A percentile compares a stretch with the other conserved stretches of the same genome.
Evolutionary conservation across 2,329 filamentous ascomycete species (phyloP).

Genomic region (Bipolaris cookei): DNA sequence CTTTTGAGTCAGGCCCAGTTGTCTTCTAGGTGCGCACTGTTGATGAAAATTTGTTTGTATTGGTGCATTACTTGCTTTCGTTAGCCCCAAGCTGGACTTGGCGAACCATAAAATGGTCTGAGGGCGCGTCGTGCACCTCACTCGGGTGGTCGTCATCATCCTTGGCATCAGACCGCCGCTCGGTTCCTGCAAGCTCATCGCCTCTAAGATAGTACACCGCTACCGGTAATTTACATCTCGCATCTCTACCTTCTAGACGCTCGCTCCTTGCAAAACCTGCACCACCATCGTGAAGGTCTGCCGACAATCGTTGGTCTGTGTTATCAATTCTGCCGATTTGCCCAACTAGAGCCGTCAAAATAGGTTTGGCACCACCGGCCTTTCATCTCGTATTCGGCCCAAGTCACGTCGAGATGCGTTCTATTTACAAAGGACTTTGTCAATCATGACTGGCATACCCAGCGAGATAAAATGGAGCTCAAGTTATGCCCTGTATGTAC

Average conservation of each 20-base stretch:
- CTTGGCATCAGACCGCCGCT: constrained; percentile 2
- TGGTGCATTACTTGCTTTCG: constrained; percentile 4
- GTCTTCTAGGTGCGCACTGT: background rate
- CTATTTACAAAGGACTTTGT: constrained; percentile 5
- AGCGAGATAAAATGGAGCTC: constrained; percentile 16
- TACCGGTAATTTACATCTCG: background rate
- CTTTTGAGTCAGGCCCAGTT: constrained; percentile 1
- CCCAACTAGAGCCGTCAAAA: constrained; percentile 23
- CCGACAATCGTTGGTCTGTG: constrained; percentile 8
- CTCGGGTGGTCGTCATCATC: constrained; percentile 12
- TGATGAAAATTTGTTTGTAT: background rate
- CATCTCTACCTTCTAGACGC: background rate
- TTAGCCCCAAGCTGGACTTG: constrained; percentile 20
- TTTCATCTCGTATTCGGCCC: constrained; percentile 8
- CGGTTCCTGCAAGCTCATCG: background rate
- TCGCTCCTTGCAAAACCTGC: background rate
- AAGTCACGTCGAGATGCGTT: constrained; percentile 7
- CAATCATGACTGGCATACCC: constrained; percentile 16
- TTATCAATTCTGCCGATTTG: constrained; percentile 5
- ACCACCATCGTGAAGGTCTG: background rate
- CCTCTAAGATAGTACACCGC: background rate
- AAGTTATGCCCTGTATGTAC: background rate
- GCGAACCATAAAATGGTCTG: constrained; percentile 16
- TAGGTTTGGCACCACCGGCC: constrained; percentile 34
- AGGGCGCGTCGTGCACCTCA: constrained; percentile 4